phyloP scores from a whole-genome alignment of 495 filamentous ascomycete species.

The Neurospora intermedia region DNA sequence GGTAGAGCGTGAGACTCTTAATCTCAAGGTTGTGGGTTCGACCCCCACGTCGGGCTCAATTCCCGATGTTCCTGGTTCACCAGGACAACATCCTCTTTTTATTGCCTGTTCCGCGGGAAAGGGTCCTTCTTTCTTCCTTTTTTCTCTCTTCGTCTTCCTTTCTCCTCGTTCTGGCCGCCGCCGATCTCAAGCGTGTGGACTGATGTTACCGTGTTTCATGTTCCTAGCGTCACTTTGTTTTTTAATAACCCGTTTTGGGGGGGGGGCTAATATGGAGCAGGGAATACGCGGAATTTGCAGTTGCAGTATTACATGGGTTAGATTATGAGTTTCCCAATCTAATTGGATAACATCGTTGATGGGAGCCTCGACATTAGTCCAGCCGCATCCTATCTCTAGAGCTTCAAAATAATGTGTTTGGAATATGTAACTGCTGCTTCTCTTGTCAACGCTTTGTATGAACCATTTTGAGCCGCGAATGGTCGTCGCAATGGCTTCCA shows the following conservation, averaged over 20 bases:
- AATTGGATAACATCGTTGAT: neutral
- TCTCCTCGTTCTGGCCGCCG: neutral
- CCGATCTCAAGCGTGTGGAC: neutral
- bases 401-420: neutral
- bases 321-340: neutral
- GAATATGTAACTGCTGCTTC: neutral
- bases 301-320: neutral
- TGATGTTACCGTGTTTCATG: neutral
- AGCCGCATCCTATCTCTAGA: neutral
- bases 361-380: too few relatives aligned
- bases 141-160: neutral
- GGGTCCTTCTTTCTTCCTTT: neutral
- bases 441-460: neutral
- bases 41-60: neutral
- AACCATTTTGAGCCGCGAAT: neutral
- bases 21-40: conserved; percentile 12
- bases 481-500: neutral
- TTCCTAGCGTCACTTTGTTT: neutral
- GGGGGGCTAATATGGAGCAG: neutral
- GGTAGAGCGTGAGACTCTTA: conserved; percentile 81
- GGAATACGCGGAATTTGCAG: neutral
- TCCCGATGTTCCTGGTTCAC: neutral
- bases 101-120: too few relatives aligned
- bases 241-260: neutral
- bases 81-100: neutral